phyloP scores from a whole-genome alignment of 805 yeast genomes.

The Lipomyces yamadae region DNA sequence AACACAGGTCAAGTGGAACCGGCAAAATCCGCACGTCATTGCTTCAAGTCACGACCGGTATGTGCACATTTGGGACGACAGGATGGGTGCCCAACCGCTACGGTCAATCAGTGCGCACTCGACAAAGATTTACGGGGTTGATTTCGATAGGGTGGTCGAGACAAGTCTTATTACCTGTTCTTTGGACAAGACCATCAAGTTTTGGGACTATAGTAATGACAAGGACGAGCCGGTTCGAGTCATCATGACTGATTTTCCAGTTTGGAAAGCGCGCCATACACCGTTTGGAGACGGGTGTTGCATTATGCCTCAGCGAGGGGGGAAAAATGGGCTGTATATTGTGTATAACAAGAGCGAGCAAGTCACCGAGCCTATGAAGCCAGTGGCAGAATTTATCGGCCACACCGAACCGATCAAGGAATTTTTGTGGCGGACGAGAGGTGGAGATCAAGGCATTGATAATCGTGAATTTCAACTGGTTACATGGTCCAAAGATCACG shows the following conservation, averaged over 20 bases:
- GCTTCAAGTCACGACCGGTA: conserved; percentile 87
- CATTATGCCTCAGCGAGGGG: conserved; percentile 89
- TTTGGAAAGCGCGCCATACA: conserved; percentile 82
- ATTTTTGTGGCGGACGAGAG: conserved; percentile 81
- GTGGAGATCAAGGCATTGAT: conserved; percentile 52
- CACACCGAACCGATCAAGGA: conserved; percentile 86
- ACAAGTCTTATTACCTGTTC: conserved; percentile 78
- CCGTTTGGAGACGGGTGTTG: conserved; percentile 92
- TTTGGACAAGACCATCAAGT: conserved; percentile 80
- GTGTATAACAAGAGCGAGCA: conserved; percentile 45
- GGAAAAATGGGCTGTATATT: conserved; percentile 65
- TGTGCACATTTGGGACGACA: conserved; percentile 83
- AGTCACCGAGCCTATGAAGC: conserved; percentile 50
- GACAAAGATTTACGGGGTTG: conserved; percentile 89
- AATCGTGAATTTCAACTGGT: conserved; percentile 88
- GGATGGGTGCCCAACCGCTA: conserved; percentile 81
- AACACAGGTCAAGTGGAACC: conserved; percentile 93
- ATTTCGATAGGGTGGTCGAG: conserved; percentile 68
- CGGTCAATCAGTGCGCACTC: conserved; percentile 71
- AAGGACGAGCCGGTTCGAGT: conserved; percentile 57
- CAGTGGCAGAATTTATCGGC: conserved; percentile 70
- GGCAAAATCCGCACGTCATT: conserved; percentile 69
- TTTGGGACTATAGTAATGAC: conserved; percentile 67
- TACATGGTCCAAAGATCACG: conserved; percentile 92
- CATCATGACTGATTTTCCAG: conserved; percentile 77